Percentiles rank a stretch among this genome's conserved stretches.
Evolutionary conservation across 163 green algal species (phyloP).

Genomic region (Chlorella variabilis): DNA sequence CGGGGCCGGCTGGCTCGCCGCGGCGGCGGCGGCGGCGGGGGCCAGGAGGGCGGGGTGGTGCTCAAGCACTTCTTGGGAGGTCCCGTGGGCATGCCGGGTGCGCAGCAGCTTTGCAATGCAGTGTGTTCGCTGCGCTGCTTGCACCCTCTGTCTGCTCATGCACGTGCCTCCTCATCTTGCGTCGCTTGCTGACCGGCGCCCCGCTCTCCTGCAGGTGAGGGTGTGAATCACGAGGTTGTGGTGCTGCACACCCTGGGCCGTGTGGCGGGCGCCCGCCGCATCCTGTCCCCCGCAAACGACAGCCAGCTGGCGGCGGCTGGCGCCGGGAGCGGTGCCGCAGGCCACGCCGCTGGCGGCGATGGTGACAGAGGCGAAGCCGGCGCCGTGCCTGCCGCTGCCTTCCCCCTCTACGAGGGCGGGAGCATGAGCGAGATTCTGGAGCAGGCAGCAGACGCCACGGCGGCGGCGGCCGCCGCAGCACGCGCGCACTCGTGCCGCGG

Average conservation of each 20-base stretch:
- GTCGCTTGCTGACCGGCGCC: neutral
- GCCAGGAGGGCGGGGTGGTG: neutral
- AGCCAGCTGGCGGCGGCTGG: neutral
- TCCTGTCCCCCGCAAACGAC: neutral
- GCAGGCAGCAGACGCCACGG: neutral
- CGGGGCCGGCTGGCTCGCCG: neutral
- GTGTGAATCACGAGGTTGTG: slow-evolving; percentile 39
- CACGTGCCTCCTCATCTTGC: neutral
- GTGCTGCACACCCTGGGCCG: slow-evolving; percentile 39
- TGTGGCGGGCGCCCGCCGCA: slow-evolving; percentile 26
- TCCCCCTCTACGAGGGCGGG: slow-evolving; percentile 12
- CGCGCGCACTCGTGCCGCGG: neutral
- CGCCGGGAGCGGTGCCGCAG: no score
- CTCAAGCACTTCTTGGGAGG: slow-evolving; percentile 48
- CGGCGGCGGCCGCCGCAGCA: neutral
- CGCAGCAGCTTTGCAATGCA: neutral
- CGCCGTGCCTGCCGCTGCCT: neutral
- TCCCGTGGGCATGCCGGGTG: slow-evolving; percentile 51
- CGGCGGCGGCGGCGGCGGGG: neutral
- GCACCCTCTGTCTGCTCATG: neutral
- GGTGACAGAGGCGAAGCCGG: neutral
- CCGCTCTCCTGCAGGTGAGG: slow-evolving; percentile 36
- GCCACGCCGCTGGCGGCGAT: neutral
- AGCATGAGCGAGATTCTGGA: slow-evolving; percentile 25
- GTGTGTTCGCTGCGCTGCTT: no score